These are phyloP conservation scores for Volutella citrinella DNA, from an alignment of 2,329 filamentous ascomycete species.

Conservation along the genomic window DNA sequence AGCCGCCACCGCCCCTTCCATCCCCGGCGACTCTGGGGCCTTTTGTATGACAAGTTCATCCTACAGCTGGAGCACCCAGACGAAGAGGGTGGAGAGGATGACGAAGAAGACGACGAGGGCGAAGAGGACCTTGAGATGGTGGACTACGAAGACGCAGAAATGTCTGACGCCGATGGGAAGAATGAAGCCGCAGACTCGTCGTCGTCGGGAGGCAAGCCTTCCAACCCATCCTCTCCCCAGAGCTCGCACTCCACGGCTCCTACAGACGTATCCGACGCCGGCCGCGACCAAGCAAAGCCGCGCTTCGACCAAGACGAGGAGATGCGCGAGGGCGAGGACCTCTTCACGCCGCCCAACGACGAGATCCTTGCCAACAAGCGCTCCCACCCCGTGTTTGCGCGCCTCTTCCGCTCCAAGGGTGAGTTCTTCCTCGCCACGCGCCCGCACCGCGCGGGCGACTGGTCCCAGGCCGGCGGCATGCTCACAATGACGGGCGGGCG, in stretches of 20 bases:
- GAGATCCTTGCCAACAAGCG: slow-evolving; percentile 55
- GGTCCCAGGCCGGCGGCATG: slow-evolving; percentile 65
- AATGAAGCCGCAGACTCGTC: slow-evolving; percentile 10
- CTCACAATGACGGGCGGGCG: slow-evolving; percentile 56
- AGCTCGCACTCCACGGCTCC: slow-evolving; percentile 21
- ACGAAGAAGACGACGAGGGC: slow-evolving; percentile 28
- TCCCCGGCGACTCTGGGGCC: slow-evolving; percentile 42
- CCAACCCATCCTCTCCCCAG: slow-evolving; percentile 17
- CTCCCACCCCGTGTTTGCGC: slow-evolving; percentile 47
- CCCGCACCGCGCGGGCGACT: slow-evolving; percentile 53
- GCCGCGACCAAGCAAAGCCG: slow-evolving; percentile 14
- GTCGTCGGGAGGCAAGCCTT: slow-evolving; percentile 15
- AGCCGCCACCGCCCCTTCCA: slow-evolving; percentile 54
- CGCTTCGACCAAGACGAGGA: slow-evolving; percentile 14
- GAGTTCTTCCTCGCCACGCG: slow-evolving; percentile 59
- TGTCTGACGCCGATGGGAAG: neutral
- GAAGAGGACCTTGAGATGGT: slow-evolving; percentile 23
- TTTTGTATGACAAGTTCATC: slow-evolving; percentile 49
- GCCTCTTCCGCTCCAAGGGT: slow-evolving; percentile 62
- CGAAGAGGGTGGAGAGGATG: slow-evolving; percentile 30
- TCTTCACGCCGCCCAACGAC: slow-evolving; percentile 35
- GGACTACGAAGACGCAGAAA: slow-evolving; percentile 13
- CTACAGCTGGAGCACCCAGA: slow-evolving; percentile 44
- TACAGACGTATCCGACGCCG: slow-evolving; percentile 19
- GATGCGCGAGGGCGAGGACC: slow-evolving; percentile 21